Percentiles rank a stretch among this genome's conserved stretches.
Evolutionary conservation across 2,329 filamentous ascomycete genomes (phyloP).

Genomic region (Ramichloridium luteum): DNA sequence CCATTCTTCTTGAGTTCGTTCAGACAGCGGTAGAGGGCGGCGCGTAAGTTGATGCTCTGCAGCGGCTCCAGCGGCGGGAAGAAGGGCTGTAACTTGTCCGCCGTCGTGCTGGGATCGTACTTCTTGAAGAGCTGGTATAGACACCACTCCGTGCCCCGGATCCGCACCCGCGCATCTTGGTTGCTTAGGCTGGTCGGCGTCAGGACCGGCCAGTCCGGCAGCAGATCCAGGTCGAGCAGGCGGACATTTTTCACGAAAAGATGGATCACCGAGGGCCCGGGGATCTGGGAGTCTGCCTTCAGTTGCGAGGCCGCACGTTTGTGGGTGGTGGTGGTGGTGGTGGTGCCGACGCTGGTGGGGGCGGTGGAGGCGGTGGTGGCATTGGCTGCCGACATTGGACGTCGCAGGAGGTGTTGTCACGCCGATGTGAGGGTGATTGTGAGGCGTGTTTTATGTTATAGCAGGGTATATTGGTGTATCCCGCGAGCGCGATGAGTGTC

Average conservation of each 20-base stretch:
- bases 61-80: slow-evolving; percentile 84
- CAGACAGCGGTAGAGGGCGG: slow-evolving; percentile 67
- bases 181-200: slow-evolving; percentile 56
- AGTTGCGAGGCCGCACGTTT: slow-evolving; percentile 12
- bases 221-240: slow-evolving; percentile 65
- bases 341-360: slow-evolving; percentile 1
- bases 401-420: too few species aligned
- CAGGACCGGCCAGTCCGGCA: slow-evolving; percentile 70
- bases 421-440: too few species aligned
- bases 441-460: too few species aligned
- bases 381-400: too few species aligned
- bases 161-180: slow-evolving; percentile 57
- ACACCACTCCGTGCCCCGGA: slow-evolving; percentile 77
- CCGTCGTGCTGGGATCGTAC: slow-evolving; percentile 67
- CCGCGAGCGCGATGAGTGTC: too few species aligned
- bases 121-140: slow-evolving; percentile 76
- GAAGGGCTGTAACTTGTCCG: slow-evolving; percentile 74
- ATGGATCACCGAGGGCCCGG: slow-evolving; percentile 30
- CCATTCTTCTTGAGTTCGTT: slow-evolving; percentile 83
- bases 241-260: slow-evolving; percentile 75
- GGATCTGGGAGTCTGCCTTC: slow-evolving; percentile 2
- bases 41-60: slow-evolving; percentile 80
- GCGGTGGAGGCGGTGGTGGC: not conserved
- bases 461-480: too few species aligned
- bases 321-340: slow-evolving; percentile 7